Evolutionary conservation across 2,329 filamentous ascomycete genomes (phyloP).

Genomic region (Scytalidium sp.): DNA sequence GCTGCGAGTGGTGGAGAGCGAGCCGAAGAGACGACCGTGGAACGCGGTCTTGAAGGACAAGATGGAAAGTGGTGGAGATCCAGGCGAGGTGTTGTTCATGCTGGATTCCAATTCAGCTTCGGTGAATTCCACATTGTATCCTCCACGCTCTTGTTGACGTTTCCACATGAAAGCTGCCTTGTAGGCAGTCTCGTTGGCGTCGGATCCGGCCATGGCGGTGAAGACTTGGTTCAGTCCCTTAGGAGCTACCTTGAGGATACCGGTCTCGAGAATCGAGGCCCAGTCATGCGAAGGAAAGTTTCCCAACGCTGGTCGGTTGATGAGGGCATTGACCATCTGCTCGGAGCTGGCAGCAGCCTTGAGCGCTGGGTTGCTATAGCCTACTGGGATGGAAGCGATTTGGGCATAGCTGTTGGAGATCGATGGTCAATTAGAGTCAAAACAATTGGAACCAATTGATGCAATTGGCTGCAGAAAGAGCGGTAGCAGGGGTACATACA

Average conservation of each 20-base stretch:
- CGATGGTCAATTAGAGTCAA: constrained; percentile 7
- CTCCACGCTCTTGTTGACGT: constrained; percentile 67
- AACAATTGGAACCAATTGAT: background rate
- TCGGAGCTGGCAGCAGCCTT: constrained; percentile 62
- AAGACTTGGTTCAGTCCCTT: constrained; percentile 77
- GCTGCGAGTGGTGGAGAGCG: constrained; percentile 73
- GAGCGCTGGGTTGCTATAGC: constrained; percentile 75
- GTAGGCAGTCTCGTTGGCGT: constrained; percentile 83
- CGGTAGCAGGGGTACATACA: constrained; percentile 30
- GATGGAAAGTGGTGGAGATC: constrained; percentile 72
- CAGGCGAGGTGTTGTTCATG: constrained; percentile 72
- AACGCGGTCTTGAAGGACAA: constrained; percentile 76
- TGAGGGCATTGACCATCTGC: constrained; percentile 70
- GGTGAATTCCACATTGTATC: constrained; percentile 64
- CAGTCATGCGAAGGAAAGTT: constrained; percentile 79
- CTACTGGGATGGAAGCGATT: constrained; percentile 80
- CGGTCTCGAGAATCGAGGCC: constrained; percentile 67
- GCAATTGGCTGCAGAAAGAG: background rate
- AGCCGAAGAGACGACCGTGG: constrained; percentile 79
- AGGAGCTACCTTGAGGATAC: constrained; percentile 70
- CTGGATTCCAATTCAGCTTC: constrained; percentile 63
- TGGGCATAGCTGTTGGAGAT: constrained; percentile 62
- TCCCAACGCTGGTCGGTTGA: constrained; percentile 76
- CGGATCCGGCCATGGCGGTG: constrained; percentile 74
- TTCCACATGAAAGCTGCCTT: constrained; percentile 86